Percentiles rank a stretch among this genome's conserved stretches.
Evolutionary conservation across 768 basidiomycete species (phyloP).

Genomic region (Exidia glandulosa): DNA sequence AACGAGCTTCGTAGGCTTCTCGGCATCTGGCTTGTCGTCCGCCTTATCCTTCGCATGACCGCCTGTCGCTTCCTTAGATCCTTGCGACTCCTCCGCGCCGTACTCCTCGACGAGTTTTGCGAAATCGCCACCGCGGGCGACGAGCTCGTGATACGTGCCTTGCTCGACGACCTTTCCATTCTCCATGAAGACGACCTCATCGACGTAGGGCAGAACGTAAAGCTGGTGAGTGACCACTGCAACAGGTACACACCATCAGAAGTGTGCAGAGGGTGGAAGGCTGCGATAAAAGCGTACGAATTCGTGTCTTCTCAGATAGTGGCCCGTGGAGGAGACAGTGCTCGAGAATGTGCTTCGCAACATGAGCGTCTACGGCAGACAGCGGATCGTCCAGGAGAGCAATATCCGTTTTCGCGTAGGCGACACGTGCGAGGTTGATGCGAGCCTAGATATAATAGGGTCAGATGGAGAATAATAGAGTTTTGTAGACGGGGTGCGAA

Average conservation of each 20-base stretch:
- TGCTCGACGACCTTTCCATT: conserved; percentile 48
- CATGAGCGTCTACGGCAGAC: conserved; percentile 68
- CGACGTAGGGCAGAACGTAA: conserved; percentile 44
- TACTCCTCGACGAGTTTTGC: conserved; percentile 45
- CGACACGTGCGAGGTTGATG: conserved; percentile 63
- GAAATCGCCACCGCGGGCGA: conserved; percentile 25
- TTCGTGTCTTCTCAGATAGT: conserved; percentile 40
- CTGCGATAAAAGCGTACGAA: no score
- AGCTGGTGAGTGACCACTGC: conserved; percentile 52
- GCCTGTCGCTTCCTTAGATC: background rate
- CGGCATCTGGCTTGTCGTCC: conserved; percentile 9
- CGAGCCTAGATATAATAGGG: conserved; percentile 36
- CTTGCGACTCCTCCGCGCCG: conserved; percentile 18
- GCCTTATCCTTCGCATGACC: background rate
- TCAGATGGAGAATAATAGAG: background rate
- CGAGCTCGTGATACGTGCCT: conserved; percentile 43
- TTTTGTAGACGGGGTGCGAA: background rate
- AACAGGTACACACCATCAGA: no score
- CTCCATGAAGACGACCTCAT: conserved; percentile 55
- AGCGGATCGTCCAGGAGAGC: conserved; percentile 76
- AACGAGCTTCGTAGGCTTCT: conserved; percentile 16
- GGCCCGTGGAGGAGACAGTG: conserved; percentile 48
- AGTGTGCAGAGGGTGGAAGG: no score
- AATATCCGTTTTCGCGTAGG: conserved; percentile 62
- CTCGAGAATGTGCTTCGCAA: conserved; percentile 54